Percentiles rank a stretch among this genome's conserved stretches.
These are phyloP conservation scores for Plantago lanceolata DNA, from an alignment of 305 asterid species.

Conservation along the genomic window DNA sequence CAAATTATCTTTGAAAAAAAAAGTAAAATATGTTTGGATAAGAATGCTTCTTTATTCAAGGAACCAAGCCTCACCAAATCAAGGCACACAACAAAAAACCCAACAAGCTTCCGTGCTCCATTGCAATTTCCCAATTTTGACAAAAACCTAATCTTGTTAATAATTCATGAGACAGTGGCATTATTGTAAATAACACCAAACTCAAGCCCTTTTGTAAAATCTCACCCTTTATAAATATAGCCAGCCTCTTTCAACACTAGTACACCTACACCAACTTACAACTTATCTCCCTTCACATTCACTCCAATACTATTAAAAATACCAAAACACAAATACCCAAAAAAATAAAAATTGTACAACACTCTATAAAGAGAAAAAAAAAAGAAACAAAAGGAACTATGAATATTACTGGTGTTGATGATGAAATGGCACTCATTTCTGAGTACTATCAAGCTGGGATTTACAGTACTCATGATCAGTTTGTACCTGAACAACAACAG, in stretches of 20 bases:
- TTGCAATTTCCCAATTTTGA: conserved; percentile 31
- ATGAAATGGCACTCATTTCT: conserved; percentile 53
- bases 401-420: conserved; percentile 34
- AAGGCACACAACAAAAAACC: conserved; percentile 22
- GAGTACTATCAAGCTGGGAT: conserved; percentile 50
- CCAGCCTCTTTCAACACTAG: conserved; percentile 9
- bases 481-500: conserved; percentile 41
- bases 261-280: conserved; percentile 21
- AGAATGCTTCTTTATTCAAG: conserved; percentile 20
- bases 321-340: neutral
- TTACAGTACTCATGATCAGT: conserved; percentile 30
- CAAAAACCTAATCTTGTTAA: conserved; percentile 24
- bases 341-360: neutral
- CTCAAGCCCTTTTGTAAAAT: conserved; percentile 21
- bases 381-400: conserved; percentile 18
- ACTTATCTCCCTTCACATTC: conserved; percentile 19
- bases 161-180: conserved; percentile 29
- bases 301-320: conserved; percentile 18
- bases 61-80: conserved; percentile 44
- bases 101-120: conserved; percentile 4
- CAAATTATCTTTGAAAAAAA: neutral
- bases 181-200: conserved; percentile 23
- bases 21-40: conserved; percentile 14
- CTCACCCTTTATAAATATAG: conserved; percentile 41
- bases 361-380: neutral